Evolutionary conservation across 2,329 filamentous ascomycete species (phyloP), one percentile per base, ranked within the genome.

Genomic region (Cadophora sp.): DNA sequence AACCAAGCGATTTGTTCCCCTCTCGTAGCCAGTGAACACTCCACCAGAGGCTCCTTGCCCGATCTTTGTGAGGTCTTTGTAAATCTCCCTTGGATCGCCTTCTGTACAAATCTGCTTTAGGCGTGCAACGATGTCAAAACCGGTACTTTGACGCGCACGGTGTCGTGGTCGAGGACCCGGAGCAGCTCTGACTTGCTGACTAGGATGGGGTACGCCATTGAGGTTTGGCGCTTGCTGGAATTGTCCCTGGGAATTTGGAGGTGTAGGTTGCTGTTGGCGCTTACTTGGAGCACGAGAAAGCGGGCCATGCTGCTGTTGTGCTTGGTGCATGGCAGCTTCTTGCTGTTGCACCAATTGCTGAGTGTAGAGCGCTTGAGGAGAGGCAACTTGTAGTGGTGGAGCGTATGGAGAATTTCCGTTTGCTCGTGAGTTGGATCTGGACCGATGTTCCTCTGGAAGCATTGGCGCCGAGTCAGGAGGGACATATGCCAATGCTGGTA

Each of bases 41-140:
- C 96, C 96, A 74, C 96, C 96, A 9, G 95, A 98, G 46, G 96
- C 96, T 79, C 96, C 96, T 80, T 99, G 96, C 0, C 96, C 96
- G 78, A 99, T 98, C 83, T 98, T 98, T 78, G 89, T 94, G 74
- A 98, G 88, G 67, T 91, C 90, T 66, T 91, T 89, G 81, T 97
- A 99, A 72, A 95, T 90, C 65, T 92, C 90, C 29, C 93, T 92
- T 3, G 96, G 96, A 77, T 99, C 95, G 59, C 92, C 93, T 64
- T 93, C 89, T 26, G 90, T 94, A 79, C 96, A 98, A 72, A 99
- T 98, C 37, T 92, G 89, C 79, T 94, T 93, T 64, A 99, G 85
- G 22, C 92, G 90, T 24, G 89, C 87, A 48, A 97, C 86, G 65
- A 99, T 92, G 77, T 99, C 95, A 66, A 93, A 86, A 56, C 87